Base-by-base conservation (phyloP, 768 basidiomycete species). In the Naematelia aurantialba region DNA sequence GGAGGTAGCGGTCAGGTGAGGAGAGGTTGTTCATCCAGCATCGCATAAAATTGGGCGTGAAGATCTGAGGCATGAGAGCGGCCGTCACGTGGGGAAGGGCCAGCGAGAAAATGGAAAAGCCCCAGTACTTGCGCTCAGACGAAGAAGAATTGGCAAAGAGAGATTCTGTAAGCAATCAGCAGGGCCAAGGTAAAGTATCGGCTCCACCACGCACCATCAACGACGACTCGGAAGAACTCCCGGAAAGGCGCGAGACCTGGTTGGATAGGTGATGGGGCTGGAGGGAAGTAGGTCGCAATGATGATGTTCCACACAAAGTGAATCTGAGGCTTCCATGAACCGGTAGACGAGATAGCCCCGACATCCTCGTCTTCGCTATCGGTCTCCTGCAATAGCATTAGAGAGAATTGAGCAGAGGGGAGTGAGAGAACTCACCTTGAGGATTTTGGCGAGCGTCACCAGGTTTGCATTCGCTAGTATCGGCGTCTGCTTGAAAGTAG, bases 21-120 rank as follows among this genome's bases (percentile, higher is more conserved):
- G 90, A 88, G 21, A 99, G 81, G 76, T 98, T 92, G 73, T 94
- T 94, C 60, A 94, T 93, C 90, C 93, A 94, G 34, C 87, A 87
- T 34, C 91, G 86, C 88, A 97, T 92, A 70, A 96, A 89, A 75
- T 96, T 92, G 68, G 87, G 87, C 19, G 89, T 93, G 75, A 99
- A 92, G 30, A 98, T 80, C 82, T 90, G 86, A 0, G 89, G 87
- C 67, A 94, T 81, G 54, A 84, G 86, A 46, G 83, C 78, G 17
- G 84, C 76, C 14, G 82, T 80, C 27, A 89, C 82, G 34, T 85
- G 85, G 14, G 83, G 82, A 44, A 96, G 79, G 5, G 90, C 85
- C 63, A 84, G 87, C 68, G 86, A 84, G 78, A 97, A 89, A 19
- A 94, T 83, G 66, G 88, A 87, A 79, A 98, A 94, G n/a, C 92